Conservation (phyloP, 2,329 filamentous ascomycete genomes). For the Cordyceps cateniannulata region DNA sequence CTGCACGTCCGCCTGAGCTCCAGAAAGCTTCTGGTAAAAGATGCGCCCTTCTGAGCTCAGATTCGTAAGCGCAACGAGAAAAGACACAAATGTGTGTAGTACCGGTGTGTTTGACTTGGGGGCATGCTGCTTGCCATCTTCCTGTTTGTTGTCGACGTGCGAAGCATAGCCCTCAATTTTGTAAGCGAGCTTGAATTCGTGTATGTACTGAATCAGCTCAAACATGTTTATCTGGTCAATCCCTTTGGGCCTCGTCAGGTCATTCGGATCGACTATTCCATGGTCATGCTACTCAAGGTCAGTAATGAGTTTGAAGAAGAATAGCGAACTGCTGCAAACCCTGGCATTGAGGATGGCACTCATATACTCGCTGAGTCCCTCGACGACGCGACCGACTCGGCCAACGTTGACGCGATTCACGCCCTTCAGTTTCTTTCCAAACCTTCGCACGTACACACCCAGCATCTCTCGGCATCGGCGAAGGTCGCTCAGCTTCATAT, state of each 20-base stretch:
- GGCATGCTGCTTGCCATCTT: constrained; percentile 20
- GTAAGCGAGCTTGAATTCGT: constrained; percentile 85
- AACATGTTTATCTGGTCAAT: constrained; percentile 94
- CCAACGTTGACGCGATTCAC: constrained; percentile 89
- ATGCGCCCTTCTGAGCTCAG: constrained; percentile 65
- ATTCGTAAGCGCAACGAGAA: constrained; percentile 80
- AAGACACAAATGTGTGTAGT: constrained; percentile 48
- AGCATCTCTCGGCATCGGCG: constrained; percentile 68
- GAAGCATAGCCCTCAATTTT: constrained; percentile 88
- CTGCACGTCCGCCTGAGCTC: constrained; percentile 40
- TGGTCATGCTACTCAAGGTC: constrained; percentile 36
- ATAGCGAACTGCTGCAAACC: constrained; percentile 27
- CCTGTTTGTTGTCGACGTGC: constrained; percentile 48
- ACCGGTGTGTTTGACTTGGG: constrained; percentile 37
- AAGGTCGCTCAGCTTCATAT: constrained; percentile 67
- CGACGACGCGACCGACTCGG: constrained; percentile 76
- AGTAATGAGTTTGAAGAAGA: neutral
- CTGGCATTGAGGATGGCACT: constrained; percentile 43
- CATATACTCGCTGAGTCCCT: constrained; percentile 68
- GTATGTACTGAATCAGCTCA: constrained; percentile 79
- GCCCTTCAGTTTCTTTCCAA: constrained; percentile 81
- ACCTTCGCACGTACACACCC: constrained; percentile 75
- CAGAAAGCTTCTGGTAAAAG: constrained; percentile 49
- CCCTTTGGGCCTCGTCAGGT: constrained; percentile 73
- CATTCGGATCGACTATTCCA: constrained; percentile 62